phyloP scores from a whole-genome alignment of 2,329 filamentous ascomycete species.

The Dactylellina parvicollis region DNA sequence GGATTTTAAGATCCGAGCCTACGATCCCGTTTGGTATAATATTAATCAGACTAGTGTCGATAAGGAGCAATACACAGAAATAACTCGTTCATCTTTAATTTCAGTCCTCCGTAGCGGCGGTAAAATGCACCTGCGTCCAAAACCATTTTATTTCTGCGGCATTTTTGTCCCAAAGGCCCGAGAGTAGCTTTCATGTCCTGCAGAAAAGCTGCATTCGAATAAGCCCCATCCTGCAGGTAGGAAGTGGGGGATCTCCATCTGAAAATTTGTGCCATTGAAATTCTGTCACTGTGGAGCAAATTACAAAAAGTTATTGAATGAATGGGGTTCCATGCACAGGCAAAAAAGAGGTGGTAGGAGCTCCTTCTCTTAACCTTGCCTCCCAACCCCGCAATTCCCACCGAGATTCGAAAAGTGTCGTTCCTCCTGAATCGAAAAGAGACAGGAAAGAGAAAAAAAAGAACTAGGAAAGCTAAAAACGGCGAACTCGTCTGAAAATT shows the following conservation, averaged over 20 bases:
- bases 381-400: constrained; percentile 31
- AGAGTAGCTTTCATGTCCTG: constrained; percentile 22
- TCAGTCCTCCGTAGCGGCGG: not conserved
- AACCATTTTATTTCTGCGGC: constrained; percentile 39
- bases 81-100: not conserved
- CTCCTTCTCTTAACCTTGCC: constrained; percentile 34
- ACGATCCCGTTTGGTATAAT: no score
- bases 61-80: not conserved
- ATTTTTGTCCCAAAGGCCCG: constrained; percentile 39
- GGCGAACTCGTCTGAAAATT: constrained; percentile 51
- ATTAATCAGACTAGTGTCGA: constrained; percentile 11
- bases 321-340: not conserved
- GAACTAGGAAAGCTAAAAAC: constrained; percentile 11
- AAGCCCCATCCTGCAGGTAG: constrained; percentile 34
- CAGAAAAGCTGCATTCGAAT: constrained; percentile 31
- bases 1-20: not conserved
- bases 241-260: constrained; percentile 50
- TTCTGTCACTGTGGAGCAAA: constrained; percentile 39
- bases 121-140: constrained; percentile 34
- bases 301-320: not conserved
- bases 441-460: not conserved
- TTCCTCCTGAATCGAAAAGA: constrained; percentile 15
- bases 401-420: constrained; percentile 9
- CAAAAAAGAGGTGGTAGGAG: constrained; percentile 18
- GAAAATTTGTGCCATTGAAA: constrained; percentile 40